phyloP scores from a whole-genome alignment of 805 yeast genomes.

The Lachancea dasiensis region DNA sequence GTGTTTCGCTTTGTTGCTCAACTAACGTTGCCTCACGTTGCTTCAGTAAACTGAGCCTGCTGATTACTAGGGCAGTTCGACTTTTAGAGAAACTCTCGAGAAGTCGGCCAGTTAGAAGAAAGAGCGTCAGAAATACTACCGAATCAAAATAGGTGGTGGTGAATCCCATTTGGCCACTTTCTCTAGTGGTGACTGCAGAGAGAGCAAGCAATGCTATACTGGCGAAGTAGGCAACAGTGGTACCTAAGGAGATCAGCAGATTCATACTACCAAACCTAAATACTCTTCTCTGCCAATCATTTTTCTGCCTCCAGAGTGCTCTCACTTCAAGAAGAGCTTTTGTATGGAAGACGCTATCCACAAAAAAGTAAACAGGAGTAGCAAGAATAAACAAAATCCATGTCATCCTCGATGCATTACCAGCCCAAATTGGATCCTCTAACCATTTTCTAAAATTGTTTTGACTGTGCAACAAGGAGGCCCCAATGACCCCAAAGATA shows the following conservation, averaged over 20 bases:
- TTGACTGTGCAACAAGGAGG: conserved; percentile 47
- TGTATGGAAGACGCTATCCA: conserved; percentile 65
- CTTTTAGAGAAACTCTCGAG: conserved; percentile 62
- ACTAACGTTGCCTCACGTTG: conserved; percentile 42
- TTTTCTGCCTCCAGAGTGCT: conserved; percentile 51
- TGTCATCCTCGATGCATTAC: conserved; percentile 53
- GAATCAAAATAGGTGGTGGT: conserved; percentile 72
- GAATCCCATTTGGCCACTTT: conserved; percentile 31
- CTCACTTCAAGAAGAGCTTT: conserved; percentile 58
- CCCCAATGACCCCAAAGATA: conserved; percentile 60
- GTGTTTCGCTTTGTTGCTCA: conserved; percentile 13
- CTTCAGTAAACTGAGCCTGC: conserved; percentile 46
- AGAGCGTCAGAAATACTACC: conserved; percentile 68
- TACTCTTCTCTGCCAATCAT: conserved; percentile 49
- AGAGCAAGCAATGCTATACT: conserved; percentile 52
- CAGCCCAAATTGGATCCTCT: conserved; percentile 56
- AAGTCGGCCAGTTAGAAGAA: conserved; percentile 62
- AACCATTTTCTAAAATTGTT: conserved; percentile 46
- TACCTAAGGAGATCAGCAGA: conserved; percentile 65
- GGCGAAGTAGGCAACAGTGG: conserved; percentile 64
- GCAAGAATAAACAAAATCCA: conserved; percentile 62
- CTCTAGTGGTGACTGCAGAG: conserved; percentile 30
- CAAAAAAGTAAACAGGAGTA: conserved; percentile 69
- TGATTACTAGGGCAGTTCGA: conserved; percentile 61
- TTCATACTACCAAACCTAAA: conserved; percentile 77